Evolutionary conservation across 129 eudicot species (phyloP).

Genomic region (Chrysanthemum lavandulifolium): DNA sequence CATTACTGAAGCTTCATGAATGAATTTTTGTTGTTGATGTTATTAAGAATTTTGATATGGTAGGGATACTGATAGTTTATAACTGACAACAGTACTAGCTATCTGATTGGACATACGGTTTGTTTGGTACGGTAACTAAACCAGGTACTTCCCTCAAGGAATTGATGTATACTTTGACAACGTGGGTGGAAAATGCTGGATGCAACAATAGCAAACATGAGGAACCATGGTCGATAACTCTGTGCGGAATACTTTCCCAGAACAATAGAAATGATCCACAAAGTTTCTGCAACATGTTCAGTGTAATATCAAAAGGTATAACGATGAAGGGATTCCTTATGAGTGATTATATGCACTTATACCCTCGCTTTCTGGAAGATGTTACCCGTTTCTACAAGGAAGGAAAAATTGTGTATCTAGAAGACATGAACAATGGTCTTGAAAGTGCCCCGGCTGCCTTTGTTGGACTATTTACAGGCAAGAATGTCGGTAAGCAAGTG

Average conservation of each 20-base stretch:
- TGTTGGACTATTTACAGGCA: constrained; percentile 73
- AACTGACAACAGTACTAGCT: too few relatives aligned
- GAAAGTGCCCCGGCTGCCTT: constrained; percentile 82
- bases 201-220: constrained; percentile 84
- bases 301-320: constrained; percentile 51
- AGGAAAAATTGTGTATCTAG: constrained; percentile 66
- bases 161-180: constrained; percentile 88
- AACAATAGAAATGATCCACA: constrained; percentile 34
- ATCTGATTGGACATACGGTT: constrained; percentile 3
- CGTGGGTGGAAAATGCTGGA: constrained; percentile 91
- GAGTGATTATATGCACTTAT: constrained; percentile 53
- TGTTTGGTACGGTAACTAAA: constrained; percentile 3
- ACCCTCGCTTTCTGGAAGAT: constrained; percentile 57
- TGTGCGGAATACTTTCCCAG: constrained; percentile 82
- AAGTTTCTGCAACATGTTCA: constrained; percentile 55
- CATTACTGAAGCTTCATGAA: too few relatives aligned
- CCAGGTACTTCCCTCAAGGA: constrained; percentile 78
- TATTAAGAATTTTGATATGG: too few relatives aligned
- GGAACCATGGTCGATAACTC: constrained; percentile 64
- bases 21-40: too few relatives aligned
- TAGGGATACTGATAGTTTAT: too few relatives aligned
- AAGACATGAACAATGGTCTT: constrained; percentile 64
- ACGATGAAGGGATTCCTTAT: constrained; percentile 73
- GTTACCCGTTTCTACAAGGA: constrained; percentile 42
- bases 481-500: constrained; percentile 84